Percentiles rank a stretch among this genome's conserved stretches.
Conservation (phyloP, 352 stramenopile species). For the Saprolegnia diclina region DNA sequence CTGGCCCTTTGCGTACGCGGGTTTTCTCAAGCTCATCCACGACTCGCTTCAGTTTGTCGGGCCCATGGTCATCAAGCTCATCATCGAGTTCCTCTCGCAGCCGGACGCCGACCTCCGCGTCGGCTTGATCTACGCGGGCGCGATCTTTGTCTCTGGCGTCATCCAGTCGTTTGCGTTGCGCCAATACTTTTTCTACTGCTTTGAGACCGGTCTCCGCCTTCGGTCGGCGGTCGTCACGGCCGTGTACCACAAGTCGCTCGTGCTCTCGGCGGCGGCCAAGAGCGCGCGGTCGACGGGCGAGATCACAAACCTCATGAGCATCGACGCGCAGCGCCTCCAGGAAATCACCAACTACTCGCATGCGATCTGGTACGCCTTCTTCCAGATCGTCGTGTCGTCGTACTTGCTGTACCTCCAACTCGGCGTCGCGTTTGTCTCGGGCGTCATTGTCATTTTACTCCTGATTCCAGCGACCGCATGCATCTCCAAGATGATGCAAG, state of each 20-base stretch:
- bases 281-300: constrained; percentile 85
- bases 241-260: constrained; percentile 72
- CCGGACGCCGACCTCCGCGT: not conserved
- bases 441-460: constrained; percentile 90
- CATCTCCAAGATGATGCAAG: constrained; percentile 85
- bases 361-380: constrained; percentile 82
- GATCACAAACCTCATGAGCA: constrained; percentile 97
- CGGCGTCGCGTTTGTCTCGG: constrained; percentile 83
- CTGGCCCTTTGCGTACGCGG: constrained; percentile 39
- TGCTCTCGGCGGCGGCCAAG: constrained; percentile 50
- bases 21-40: constrained; percentile 72
- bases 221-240: constrained; percentile 64
- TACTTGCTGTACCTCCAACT: constrained; percentile 68
- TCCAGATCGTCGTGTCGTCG: constrained; percentile 75
- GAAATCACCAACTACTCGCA: constrained; percentile 90
- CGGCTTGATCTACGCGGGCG: constrained; percentile 8
- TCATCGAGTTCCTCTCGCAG: constrained; percentile 62
- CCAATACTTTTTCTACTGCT: constrained; percentile 84
- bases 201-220: constrained; percentile 63
- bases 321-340: constrained; percentile 94
- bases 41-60: constrained; percentile 83
- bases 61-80: constrained; percentile 78
- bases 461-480: constrained; percentile 88
- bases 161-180: constrained; percentile 62
- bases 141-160: constrained; percentile 21